Evolutionary conservation across 495 filamentous ascomycete species (phyloP).

Genomic region (Sabuloglossum arenarium): DNA sequence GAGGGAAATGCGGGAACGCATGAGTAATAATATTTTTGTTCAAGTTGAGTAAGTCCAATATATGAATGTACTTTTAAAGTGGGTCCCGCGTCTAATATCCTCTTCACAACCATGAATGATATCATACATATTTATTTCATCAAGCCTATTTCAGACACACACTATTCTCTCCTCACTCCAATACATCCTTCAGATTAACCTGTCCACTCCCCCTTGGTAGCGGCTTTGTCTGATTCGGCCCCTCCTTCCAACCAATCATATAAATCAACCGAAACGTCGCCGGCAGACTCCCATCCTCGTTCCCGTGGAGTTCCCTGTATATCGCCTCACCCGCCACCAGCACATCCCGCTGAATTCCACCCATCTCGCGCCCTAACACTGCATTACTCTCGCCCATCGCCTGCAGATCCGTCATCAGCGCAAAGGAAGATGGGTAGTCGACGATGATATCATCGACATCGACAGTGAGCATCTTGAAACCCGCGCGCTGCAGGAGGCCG

Average conservation of each 20-base stretch:
- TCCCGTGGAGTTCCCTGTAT: constrained; percentile 67
- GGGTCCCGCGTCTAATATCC: neutral
- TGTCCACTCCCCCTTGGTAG: constrained; percentile 64
- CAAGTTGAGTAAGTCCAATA: neutral
- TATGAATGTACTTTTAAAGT: neutral
- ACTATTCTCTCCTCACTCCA: constrained; percentile 26
- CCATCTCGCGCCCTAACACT: constrained; percentile 56
- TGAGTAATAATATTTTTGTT: neutral
- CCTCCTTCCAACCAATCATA: constrained; percentile 98
- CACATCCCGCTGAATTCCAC: constrained; percentile 58
- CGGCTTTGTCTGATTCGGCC: constrained; percentile 53
- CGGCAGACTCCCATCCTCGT: constrained; percentile 48
- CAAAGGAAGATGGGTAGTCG: constrained; percentile 82
- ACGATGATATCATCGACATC: constrained; percentile 96
- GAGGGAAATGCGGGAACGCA: too few species aligned
- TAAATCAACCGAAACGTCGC: constrained; percentile 87
- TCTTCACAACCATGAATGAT: too few species aligned
- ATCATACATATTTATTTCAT: neutral
- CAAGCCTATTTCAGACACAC: too few species aligned
- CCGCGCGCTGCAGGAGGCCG: constrained; percentile 62
- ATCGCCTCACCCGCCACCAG: constrained; percentile 75
- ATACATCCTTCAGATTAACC: constrained; percentile 60
- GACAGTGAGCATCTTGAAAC: constrained; percentile 89
- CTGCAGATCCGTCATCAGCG: constrained; percentile 81
- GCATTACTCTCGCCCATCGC: constrained; percentile 89